Percentiles rank a stretch among this genome's conserved stretches.
These are phyloP conservation scores for Saccharomycopsis amapae DNA, from an alignment of 805 yeast genomes.

Conservation along the genomic window DNA sequence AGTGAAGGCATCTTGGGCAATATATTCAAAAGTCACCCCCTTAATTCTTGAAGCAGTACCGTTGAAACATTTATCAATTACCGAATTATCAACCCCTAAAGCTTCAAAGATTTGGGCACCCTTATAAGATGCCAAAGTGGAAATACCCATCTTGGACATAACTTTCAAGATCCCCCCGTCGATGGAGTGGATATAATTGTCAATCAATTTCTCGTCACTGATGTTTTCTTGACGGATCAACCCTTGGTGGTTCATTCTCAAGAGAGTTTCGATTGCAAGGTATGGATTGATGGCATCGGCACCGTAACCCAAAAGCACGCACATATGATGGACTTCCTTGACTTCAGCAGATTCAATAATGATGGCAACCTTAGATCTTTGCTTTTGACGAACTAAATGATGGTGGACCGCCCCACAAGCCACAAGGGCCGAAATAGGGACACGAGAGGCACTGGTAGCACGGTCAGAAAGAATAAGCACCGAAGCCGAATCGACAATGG, in stretches of 20 bases:
- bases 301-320: constrained; percentile 93
- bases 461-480: constrained; percentile 74
- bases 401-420: constrained; percentile 98
- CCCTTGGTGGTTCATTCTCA: constrained; percentile 77
- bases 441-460: constrained; percentile 48
- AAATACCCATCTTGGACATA: constrained; percentile 99
- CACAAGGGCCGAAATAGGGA: constrained; percentile 78
- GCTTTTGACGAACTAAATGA: constrained; percentile 90
- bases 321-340: constrained; percentile 93
- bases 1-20: constrained; percentile 94
- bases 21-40: constrained; percentile 91
- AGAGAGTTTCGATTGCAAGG: constrained; percentile 81
- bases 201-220: constrained; percentile 52
- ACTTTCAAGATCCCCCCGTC: constrained; percentile 93
- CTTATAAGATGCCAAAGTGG: constrained; percentile 95
- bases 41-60: constrained; percentile 96
- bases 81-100: constrained; percentile 90
- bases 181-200: constrained; percentile 75
- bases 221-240: constrained; percentile 47
- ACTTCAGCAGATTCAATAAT: constrained; percentile 95
- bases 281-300: constrained; percentile 95
- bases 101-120: constrained; percentile 99
- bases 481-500: constrained; percentile 69
- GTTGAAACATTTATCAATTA: constrained; percentile 89
- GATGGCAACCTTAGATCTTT: constrained; percentile 90